Conservation (phyloP, 2,329 filamentous ascomycete genomes). For the Fusarium torulosum region DNA sequence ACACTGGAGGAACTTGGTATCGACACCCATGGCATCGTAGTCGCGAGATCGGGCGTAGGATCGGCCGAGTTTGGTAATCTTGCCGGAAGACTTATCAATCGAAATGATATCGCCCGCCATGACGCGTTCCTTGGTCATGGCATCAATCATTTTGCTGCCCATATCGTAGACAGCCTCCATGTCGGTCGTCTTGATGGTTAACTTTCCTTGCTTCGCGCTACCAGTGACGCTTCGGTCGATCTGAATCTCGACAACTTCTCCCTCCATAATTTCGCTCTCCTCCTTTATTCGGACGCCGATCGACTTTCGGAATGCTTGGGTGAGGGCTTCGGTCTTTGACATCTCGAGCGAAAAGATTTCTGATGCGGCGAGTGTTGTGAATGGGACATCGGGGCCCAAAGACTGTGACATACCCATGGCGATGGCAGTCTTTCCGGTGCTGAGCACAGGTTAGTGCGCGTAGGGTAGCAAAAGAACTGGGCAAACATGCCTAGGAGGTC, state of each 20-base stretch:
- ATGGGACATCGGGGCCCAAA: conserved; percentile 92
- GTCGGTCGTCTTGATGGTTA: conserved; percentile 99
- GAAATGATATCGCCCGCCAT: conserved; percentile 99
- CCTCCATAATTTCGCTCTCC: conserved; percentile 99
- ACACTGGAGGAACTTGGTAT: conserved; percentile 98
- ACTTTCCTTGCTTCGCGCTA: conserved; percentile 96
- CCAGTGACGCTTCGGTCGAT: conserved; percentile 97
- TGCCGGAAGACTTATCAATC: conserved; percentile 97
- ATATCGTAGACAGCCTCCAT: conserved; percentile 99
- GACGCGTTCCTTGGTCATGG: conserved; percentile 99
- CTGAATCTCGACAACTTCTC: conserved; percentile 98
- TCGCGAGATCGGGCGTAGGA: conserved; percentile 95
- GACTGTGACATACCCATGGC: conserved; percentile 99
- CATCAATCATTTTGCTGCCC: conserved; percentile 99
- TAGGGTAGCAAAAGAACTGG: neutral
- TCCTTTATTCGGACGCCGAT: conserved; percentile 99
- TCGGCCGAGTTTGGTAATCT: conserved; percentile 96
- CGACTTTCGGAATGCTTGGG: conserved; percentile 98
- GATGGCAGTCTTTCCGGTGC: conserved; percentile 98
- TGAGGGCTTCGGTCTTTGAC: conserved; percentile 98
- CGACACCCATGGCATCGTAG: conserved; percentile 98
- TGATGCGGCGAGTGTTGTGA: conserved; percentile 93
- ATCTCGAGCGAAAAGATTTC: conserved; percentile 99
- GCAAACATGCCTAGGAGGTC: conserved; percentile 78
- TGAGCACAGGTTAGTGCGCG: conserved; percentile 53